phyloP scores from a whole-genome alignment of 2,329 filamentous ascomycete species.

The Pseudogymnoascus sp. region DNA sequence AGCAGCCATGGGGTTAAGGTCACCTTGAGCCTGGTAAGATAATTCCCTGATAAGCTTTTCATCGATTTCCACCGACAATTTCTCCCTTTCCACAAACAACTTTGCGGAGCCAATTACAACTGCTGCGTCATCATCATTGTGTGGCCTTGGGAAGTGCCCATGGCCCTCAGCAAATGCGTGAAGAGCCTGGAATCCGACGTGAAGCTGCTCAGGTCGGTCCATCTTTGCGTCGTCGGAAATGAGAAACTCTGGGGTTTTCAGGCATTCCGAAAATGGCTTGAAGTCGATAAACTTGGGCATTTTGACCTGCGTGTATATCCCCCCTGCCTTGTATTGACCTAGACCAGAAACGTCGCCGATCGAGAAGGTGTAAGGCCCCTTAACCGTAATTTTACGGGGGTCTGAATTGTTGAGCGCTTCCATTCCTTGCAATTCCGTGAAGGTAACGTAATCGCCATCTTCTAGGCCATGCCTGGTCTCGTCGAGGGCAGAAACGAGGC shows the following conservation, averaged over 20 bases:
- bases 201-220: constrained; percentile 85
- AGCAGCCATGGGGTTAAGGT: constrained; percentile 85
- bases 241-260: constrained; percentile 82
- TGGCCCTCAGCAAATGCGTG: constrained; percentile 75
- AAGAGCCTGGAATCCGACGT: constrained; percentile 86
- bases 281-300: constrained; percentile 95
- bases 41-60: constrained; percentile 90
- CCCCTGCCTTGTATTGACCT: constrained; percentile 80
- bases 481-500: constrained; percentile 84
- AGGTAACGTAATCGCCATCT: constrained; percentile 94
- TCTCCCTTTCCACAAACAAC: constrained; percentile 65
- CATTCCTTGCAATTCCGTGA: constrained; percentile 89
- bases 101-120: constrained; percentile 71
- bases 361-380: constrained; percentile 94
- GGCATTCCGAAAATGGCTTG: constrained; percentile 66
- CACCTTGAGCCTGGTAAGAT: constrained; percentile 87
- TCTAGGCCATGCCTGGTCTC: constrained; percentile 92
- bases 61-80: constrained; percentile 75
- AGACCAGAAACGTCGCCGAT: constrained; percentile 87
- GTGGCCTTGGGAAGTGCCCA: constrained; percentile 69
- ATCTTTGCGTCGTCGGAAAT: constrained; percentile 98
- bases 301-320: constrained; percentile 92
- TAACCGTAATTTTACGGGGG: constrained; percentile 85
- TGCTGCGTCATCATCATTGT: constrained; percentile 76
- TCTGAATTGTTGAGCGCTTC: constrained; percentile 75